Evolutionary conservation across 2,329 filamentous ascomycete genomes (phyloP).

Genomic region (Seiridium cupressi): DNA sequence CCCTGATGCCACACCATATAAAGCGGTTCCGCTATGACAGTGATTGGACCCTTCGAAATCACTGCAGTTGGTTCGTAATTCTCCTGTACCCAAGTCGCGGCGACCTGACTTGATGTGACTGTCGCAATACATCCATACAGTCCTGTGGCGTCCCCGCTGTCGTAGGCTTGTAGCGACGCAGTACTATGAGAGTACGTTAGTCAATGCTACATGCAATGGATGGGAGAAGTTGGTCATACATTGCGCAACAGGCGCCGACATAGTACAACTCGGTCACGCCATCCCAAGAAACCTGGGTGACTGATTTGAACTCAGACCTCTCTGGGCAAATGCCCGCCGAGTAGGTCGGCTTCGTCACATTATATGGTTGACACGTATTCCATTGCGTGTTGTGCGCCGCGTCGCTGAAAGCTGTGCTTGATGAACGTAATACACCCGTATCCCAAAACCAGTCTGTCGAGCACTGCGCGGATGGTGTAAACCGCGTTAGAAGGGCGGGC

Average conservation of each 20-base stretch:
- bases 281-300: slow-evolving; percentile 6
- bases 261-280: background rate
- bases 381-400: slow-evolving; percentile 6
- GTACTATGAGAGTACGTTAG: background rate
- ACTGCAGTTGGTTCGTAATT: background rate
- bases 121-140: background rate
- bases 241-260: slow-evolving; percentile 8
- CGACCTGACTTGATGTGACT: background rate
- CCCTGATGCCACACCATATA: slow-evolving; percentile 10
- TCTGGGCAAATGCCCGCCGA: slow-evolving; percentile 10
- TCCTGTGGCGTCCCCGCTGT: background rate
- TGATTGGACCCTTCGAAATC: background rate
- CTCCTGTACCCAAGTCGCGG: background rate
- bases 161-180: background rate
- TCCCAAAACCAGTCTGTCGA: slow-evolving; percentile 10
- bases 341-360: slow-evolving; percentile 1
- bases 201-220: too few relatives aligned
- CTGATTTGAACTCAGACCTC: slow-evolving; percentile 7
- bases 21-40: slow-evolving; percentile 5
- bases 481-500: slow-evolving; percentile 10
- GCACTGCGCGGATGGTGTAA: slow-evolving; percentile 1
- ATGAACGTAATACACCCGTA: background rate
- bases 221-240: background rate
- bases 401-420: slow-evolving; percentile 7
- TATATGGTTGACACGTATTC: slow-evolving; percentile 10